Conservation (phyloP, 2,329 filamentous ascomycete species). For the Malbranchea zuffiana region DNA sequence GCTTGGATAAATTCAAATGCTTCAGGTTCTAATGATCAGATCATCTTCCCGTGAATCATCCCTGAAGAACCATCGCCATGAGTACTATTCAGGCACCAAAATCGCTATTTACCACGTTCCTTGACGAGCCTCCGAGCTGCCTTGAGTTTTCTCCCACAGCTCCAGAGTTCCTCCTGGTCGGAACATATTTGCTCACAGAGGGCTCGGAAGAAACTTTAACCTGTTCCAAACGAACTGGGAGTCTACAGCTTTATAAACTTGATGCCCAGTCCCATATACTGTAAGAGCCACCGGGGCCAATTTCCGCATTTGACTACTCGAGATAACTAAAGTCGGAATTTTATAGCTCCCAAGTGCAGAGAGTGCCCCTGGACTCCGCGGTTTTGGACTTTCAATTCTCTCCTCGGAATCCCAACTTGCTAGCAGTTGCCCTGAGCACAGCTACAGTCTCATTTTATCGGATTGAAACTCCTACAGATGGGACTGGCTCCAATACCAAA, state of each 20-base stretch:
- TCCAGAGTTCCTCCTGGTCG: slow-evolving; percentile 61
- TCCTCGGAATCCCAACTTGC: slow-evolving; percentile 42
- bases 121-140: slow-evolving; percentile 37
- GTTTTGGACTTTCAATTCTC: slow-evolving; percentile 80
- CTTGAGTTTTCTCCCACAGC: slow-evolving; percentile 36
- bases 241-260: slow-evolving; percentile 56
- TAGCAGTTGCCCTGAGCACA: slow-evolving; percentile 70
- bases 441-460: slow-evolving; percentile 35
- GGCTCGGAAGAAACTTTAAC: slow-evolving; percentile 20
- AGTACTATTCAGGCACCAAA: slow-evolving; percentile 15
- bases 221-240: slow-evolving; percentile 51
- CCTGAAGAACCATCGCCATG: too few species aligned
- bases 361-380: slow-evolving; percentile 54
- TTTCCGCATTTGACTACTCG: slow-evolving; percentile 11
- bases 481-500: slow-evolving; percentile 7
- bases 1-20: too few species aligned
- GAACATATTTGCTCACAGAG: slow-evolving; percentile 63
- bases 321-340: slow-evolving; percentile 13
- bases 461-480: slow-evolving; percentile 15
- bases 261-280: slow-evolving; percentile 22
- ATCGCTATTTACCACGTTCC: slow-evolving; percentile 27
- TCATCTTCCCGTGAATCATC: background rate
- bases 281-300: slow-evolving; percentile 19
- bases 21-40: background rate
- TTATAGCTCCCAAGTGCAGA: slow-evolving; percentile 47